Percentiles rank a stretch among this genome's conserved stretches.
These are phyloP conservation scores for Starmerella davenportii DNA, from an alignment of 805 yeast species.

Conservation along the genomic window DNA sequence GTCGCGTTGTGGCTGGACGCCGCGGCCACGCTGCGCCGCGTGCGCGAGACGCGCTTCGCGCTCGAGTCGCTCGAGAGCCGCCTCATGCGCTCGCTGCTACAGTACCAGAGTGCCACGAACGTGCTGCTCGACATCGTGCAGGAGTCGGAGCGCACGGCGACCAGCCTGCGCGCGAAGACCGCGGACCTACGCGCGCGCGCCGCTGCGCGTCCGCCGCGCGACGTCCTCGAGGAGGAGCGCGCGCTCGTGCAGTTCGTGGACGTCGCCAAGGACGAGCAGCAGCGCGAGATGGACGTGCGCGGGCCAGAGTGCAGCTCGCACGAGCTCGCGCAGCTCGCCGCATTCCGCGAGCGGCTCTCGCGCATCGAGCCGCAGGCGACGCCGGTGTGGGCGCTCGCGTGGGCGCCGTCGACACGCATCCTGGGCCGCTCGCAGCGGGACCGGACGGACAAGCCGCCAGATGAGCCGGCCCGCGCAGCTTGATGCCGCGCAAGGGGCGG, in stretches of 20 bases:
- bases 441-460: no score
- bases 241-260: slow-evolving; percentile 4
- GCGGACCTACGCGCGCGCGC: background rate
- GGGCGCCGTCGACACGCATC: background rate
- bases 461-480: no score
- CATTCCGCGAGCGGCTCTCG: background rate
- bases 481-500: no score
- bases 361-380: background rate
- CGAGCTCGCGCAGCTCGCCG: background rate
- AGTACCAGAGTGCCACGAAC: slow-evolving; percentile 2
- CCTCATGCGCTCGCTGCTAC: slow-evolving; percentile 1
- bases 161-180: background rate
- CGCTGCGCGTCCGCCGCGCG: background rate
- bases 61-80: background rate
- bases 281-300: background rate
- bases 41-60: background rate
- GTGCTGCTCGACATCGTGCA: slow-evolving; percentile 1
- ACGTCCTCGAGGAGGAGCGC: slow-evolving; percentile 6
- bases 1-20: slow-evolving; percentile 1
- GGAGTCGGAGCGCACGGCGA: slow-evolving; percentile 1
- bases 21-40: background rate
- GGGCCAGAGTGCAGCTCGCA: background rate
- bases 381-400: background rate
- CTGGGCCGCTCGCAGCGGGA: no score
- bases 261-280: background rate